Percentiles rank a stretch among this genome's conserved stretches.
Evolutionary conservation across 495 filamentous ascomycete species (phyloP).

Genomic region (Neurospora africana): DNA sequence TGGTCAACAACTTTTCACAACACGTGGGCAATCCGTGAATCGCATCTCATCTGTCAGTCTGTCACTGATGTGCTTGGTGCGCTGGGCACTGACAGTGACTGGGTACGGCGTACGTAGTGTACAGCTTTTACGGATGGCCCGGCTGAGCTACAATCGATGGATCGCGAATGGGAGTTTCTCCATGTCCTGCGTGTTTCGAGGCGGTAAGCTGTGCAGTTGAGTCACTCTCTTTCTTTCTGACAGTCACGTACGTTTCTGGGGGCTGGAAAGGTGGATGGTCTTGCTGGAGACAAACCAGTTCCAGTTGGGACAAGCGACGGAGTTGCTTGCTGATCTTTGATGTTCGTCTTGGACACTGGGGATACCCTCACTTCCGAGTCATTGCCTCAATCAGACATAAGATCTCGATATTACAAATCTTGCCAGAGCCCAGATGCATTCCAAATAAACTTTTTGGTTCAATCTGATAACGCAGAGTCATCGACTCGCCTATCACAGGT

Average conservation of each 20-base stretch:
- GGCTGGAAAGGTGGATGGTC: background rate
- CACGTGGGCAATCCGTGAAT: background rate
- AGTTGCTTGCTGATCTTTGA: background rate
- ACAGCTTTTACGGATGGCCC: background rate
- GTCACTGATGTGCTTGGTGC: background rate
- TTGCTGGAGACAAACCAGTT: background rate
- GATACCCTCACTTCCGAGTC: background rate
- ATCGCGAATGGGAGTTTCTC: background rate
- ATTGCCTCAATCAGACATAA: background rate
- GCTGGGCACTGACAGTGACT: background rate
- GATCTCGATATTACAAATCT: background rate
- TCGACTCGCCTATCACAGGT: background rate
- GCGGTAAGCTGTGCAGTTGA: background rate
- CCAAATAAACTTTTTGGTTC: background rate
- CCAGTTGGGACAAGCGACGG: background rate
- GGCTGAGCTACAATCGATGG: background rate
- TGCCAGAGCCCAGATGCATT: background rate
- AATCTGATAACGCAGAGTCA: background rate
- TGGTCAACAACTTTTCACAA: background rate
- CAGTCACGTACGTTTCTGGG: background rate
- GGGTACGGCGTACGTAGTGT: background rate
- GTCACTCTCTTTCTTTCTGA: background rate
- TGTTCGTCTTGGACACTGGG: background rate
- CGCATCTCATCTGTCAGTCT: background rate
- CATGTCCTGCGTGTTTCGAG: background rate